These are phyloP conservation scores for Marasmius fiardii DNA, from an alignment of 1,284 basidiomycete species.

Conservation along the genomic window DNA sequence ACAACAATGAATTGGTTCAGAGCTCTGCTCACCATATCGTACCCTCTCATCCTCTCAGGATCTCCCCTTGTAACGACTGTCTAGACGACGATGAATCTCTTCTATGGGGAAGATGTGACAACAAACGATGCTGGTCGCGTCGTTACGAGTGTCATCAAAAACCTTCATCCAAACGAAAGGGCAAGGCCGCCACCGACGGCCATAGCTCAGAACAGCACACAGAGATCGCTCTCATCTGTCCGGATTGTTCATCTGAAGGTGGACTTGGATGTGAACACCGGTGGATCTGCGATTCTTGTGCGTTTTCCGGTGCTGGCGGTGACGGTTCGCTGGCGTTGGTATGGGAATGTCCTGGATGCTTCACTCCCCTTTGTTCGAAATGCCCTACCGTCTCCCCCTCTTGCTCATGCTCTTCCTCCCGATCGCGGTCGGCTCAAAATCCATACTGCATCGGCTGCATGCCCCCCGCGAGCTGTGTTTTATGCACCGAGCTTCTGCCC, in stretches of 20 bases:
- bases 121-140: conserved; percentile 11
- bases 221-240: conserved; percentile 9
- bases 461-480: not conserved
- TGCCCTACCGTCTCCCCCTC: conserved; percentile 3
- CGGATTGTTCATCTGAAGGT: conserved; percentile 11
- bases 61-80: conserved; percentile 11
- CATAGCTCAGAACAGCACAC: not conserved
- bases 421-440: not conserved
- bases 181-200: no score
- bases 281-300: conserved; percentile 13
- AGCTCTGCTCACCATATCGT: not conserved
- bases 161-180: not conserved
- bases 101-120: conserved; percentile 14
- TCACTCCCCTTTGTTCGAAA: conserved; percentile 10
- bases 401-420: not conserved
- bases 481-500: not conserved
- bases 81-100: conserved; percentile 10
- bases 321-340: conserved; percentile 9
- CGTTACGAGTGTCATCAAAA: not conserved
- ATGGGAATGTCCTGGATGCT: conserved; percentile 13
- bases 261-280: conserved; percentile 12
- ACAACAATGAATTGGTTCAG: conserved; percentile 6
- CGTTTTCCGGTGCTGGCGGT: conserved; percentile 1
- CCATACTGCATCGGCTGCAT: conserved; percentile 10
- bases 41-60: conserved; percentile 1